phyloP scores from a whole-genome alignment of 2,329 filamentous ascomycete species.

The Aspergillus latus region DNA sequence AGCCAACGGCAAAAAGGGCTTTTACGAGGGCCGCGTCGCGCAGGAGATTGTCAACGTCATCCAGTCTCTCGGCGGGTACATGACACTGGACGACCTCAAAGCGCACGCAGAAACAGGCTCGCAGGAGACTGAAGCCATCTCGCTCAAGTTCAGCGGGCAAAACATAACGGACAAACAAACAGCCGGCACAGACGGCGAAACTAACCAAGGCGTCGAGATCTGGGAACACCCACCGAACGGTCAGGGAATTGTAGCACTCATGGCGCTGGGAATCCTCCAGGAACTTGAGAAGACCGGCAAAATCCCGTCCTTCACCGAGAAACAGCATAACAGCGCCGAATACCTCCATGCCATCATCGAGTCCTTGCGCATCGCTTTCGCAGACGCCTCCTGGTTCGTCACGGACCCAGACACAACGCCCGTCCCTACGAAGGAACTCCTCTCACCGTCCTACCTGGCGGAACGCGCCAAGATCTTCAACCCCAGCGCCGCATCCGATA shows the following conservation, averaged over 20 bases:
- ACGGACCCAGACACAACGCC: slow-evolving; percentile 73
- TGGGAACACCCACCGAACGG: slow-evolving; percentile 98
- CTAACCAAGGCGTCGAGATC: slow-evolving; percentile 63
- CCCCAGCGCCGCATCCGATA: slow-evolving; percentile 51
- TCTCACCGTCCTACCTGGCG: slow-evolving; percentile 72
- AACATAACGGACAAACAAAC: slow-evolving; percentile 51
- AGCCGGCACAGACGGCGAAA: slow-evolving; percentile 44
- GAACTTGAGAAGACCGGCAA: slow-evolving; percentile 73
- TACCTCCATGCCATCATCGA: slow-evolving; percentile 89
- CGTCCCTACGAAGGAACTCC: slow-evolving; percentile 68
- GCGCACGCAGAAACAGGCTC: slow-evolving; percentile 71
- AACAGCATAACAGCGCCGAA: slow-evolving; percentile 76
- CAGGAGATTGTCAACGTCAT: slow-evolving; percentile 78
- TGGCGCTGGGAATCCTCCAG: slow-evolving; percentile 89
- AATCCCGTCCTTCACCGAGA: slow-evolving; percentile 67
- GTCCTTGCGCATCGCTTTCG: slow-evolving; percentile 82
- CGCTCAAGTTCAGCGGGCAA: slow-evolving; percentile 72
- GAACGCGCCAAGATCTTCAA: slow-evolving; percentile 65
- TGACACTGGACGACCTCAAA: slow-evolving; percentile 77
- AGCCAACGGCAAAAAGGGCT: slow-evolving; percentile 80
- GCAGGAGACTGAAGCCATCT: slow-evolving; percentile 82
- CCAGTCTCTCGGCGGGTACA: slow-evolving; percentile 70
- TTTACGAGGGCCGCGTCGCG: slow-evolving; percentile 83
- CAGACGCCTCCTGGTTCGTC: slow-evolving; percentile 87
- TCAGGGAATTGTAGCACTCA: slow-evolving; percentile 90